A percentile compares a stretch with the other conserved stretches of the same genome.
Conservation (phyloP, 2,329 filamentous ascomycete species). For the Neurospora crassa region DNA sequence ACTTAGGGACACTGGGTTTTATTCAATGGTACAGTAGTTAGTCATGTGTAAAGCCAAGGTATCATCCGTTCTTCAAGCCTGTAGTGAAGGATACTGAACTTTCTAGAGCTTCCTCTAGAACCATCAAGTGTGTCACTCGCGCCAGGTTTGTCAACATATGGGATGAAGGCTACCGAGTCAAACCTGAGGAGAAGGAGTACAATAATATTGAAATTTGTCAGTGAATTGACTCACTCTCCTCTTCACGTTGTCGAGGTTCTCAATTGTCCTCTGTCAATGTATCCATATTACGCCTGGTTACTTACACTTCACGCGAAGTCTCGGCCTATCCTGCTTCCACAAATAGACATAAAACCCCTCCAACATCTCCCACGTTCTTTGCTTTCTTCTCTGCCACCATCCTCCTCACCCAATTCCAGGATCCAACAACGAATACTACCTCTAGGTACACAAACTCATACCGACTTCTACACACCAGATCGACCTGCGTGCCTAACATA, state of each 20-base stretch:
- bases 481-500: neutral
- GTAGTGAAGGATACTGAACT: neutral
- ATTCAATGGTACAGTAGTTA: neutral
- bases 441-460: neutral
- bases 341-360: neutral
- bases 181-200: neutral
- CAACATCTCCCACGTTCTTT: too few relatives aligned
- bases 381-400: too few relatives aligned
- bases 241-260: neutral
- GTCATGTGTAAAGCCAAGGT: neutral
- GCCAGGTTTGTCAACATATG: neutral
- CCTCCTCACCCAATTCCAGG: neutral
- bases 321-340: neutral
- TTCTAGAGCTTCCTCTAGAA: neutral
- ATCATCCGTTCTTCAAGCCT: neutral
- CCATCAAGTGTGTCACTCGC: neutral
- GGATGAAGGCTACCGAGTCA: neutral
- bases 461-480: neutral
- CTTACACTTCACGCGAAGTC: neutral
- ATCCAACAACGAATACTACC: neutral
- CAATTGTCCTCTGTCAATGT: neutral
- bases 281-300: too few relatives aligned
- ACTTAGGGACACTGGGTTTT: neutral
- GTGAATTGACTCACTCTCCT: neutral
- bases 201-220: too few relatives aligned